Evolutionary conservation across 495 filamentous ascomycete species (phyloP), one percentile per base, ranked within the genome.

Genomic region (Trichoderma parareesei): DNA sequence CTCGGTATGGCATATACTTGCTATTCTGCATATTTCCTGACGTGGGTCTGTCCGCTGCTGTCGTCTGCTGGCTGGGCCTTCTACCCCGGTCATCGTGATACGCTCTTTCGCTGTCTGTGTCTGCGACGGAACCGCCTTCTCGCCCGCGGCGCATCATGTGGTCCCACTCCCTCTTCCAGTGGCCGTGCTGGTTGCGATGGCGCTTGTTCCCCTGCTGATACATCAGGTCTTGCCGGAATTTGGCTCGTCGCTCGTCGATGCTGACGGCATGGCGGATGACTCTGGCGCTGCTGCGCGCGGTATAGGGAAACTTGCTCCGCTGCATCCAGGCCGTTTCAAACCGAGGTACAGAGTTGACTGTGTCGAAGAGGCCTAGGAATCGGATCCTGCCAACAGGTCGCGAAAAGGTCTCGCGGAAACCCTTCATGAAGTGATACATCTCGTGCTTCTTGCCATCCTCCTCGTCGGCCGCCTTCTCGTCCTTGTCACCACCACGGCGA

Each of bases 301-400:
- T 93, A 67, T 93, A 94, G 0, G 90, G 89, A 65, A 92, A 92
- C 70, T 89, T 91, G 66, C 81, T 88, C 38, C 90, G 81, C 69
- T 92, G 82, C 87, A 96, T 89, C 88, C 89, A 94, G 0, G 91
- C 90, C 9, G 86, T 84, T 73, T 96, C 91, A 65, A 94, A 93
- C 5, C 83, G 77, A 1, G 90, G 90, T 2, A 95, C 90, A 65
- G 87, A 88, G 71, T 95, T 95, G 57, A 95, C 91, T 0, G 87
- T 88, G 67, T 90, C 87, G 66, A 90, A 90, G 3, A 90, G 78
- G 0, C 87, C 87, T 1, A 90, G 75, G 68, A 90, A 90, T 4
- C 83, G 75, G 63, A 94, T 90, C 4, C 88, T 81, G 16, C 86
- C 79, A 11, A 93, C 87, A 0, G 90, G 91, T 0, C 91, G 82